A percentile compares a stretch with the other conserved stretches of the same genome.
Evolutionary conservation across 169 alveolate species (phyloP).

Genomic region (Eimeria falciformis): DNA sequence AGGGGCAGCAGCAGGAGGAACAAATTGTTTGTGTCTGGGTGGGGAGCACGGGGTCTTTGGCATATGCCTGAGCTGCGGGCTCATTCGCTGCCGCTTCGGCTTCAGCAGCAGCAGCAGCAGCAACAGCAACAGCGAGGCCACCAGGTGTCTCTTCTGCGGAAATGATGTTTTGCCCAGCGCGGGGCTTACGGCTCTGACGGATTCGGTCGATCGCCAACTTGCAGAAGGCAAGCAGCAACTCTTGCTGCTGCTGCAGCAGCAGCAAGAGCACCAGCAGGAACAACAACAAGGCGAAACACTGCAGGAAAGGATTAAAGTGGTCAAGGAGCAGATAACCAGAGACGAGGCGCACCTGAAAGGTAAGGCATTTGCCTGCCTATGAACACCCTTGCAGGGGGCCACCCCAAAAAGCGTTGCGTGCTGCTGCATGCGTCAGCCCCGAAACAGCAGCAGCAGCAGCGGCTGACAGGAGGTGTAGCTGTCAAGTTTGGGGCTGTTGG

Average conservation of each 20-base stretch:
- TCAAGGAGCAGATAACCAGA: background rate
- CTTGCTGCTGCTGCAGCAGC: slow-evolving; percentile 54
- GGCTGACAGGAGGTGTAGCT: background rate
- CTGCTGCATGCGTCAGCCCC: too few relatives aligned
- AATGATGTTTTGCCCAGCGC: slow-evolving; percentile 26
- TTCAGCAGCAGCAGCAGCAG: background rate
- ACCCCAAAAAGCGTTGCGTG: too few relatives aligned
- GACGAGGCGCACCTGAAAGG: slow-evolving; percentile 40
- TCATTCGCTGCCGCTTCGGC: slow-evolving; percentile 56
- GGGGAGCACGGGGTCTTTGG: slow-evolving; percentile 47
- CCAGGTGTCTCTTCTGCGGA: slow-evolving; percentile 19
- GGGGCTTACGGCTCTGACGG: background rate
- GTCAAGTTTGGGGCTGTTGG: too few relatives aligned
- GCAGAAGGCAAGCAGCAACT: background rate
- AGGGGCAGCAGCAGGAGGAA: slow-evolving; percentile 7
- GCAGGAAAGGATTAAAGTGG: background rate
- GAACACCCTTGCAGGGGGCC: too few relatives aligned
- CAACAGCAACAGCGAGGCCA: background rate
- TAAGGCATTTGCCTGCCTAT: background rate
- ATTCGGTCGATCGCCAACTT: background rate
- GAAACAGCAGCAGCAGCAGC: slow-evolving; percentile 38
- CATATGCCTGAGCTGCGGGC: slow-evolving; percentile 39
- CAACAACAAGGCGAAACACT: slow-evolving; percentile 1
- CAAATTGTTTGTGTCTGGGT: slow-evolving; percentile 41
- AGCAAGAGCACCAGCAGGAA: slow-evolving; percentile 44